Evolutionary conservation across 2,329 filamentous ascomycete species (phyloP).

Genomic region (Passalora sequoiae): DNA sequence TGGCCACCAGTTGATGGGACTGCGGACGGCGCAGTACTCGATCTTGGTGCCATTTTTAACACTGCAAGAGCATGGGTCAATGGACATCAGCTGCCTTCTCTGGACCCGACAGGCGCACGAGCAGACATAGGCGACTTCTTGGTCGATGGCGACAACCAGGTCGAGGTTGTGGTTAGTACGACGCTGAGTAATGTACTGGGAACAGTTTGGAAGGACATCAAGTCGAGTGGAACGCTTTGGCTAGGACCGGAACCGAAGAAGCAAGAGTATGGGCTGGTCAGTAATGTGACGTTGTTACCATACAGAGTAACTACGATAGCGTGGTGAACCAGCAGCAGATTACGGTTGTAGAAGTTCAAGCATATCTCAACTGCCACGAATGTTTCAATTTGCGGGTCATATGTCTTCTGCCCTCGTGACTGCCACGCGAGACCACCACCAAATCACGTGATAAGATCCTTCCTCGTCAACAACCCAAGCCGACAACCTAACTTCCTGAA

Average conservation of each 20-base stretch:
- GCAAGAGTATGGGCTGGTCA: constrained; percentile 14
- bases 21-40: constrained; percentile 26
- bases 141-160: constrained; percentile 24
- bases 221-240: constrained; percentile 15
- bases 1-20: constrained; percentile 18
- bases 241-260: constrained; percentile 10
- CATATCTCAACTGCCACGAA: too few relatives aligned
- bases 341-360: too few relatives aligned
- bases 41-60: constrained; percentile 29
- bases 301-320: constrained; percentile 8
- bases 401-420: too few relatives aligned
- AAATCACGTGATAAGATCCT: too few relatives aligned
- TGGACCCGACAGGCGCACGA: constrained; percentile 29
- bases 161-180: constrained; percentile 32
- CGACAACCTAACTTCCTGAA: too few relatives aligned
- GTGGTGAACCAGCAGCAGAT: too few relatives aligned
- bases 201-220: constrained; percentile 9
- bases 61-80: constrained; percentile 32
- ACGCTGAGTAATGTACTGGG: constrained; percentile 30
- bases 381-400: too few relatives aligned
- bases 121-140: constrained; percentile 26
- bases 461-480: too few relatives aligned
- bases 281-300: constrained; percentile 14
- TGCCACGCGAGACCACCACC: too few relatives aligned
- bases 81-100: constrained; percentile 26